phyloP scores from a whole-genome alignment of 345 rosid genomes.

The Rhizophora apiculata region DNA sequence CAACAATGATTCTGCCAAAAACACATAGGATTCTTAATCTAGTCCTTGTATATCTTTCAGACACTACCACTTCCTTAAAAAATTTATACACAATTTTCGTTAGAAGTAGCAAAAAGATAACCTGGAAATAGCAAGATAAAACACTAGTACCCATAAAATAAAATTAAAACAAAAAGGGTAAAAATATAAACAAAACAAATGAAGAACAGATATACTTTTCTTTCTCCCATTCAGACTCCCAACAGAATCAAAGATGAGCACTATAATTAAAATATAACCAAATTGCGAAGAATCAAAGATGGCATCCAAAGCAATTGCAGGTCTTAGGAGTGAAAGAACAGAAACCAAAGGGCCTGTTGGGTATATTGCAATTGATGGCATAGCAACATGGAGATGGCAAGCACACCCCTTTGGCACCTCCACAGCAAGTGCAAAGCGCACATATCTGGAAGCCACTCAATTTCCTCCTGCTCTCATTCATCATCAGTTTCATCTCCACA shows the following conservation, averaged over 20 bases:
- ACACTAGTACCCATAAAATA: slow-evolving; percentile 4
- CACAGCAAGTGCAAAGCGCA: slow-evolving; percentile 94
- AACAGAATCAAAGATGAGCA: slow-evolving; percentile 27
- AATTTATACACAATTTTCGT: slow-evolving; percentile 37
- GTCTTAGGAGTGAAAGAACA: slow-evolving; percentile 96
- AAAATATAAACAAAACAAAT: slow-evolving; percentile 51
- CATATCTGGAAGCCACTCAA: slow-evolving; percentile 85
- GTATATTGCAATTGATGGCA: slow-evolving; percentile 97
- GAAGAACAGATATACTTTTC: slow-evolving; percentile 47
- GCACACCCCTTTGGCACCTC: slow-evolving; percentile 75
- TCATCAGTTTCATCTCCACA: slow-evolving; percentile 52
- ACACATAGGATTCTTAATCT: slow-evolving; percentile 25
- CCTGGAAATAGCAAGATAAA: slow-evolving; percentile 38
- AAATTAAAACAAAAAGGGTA: slow-evolving; percentile 12
- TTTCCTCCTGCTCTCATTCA: slow-evolving; percentile 79
- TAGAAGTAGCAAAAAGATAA: slow-evolving; percentile 28
- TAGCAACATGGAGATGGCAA: slow-evolving; percentile 91
- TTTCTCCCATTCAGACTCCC: slow-evolving; percentile 36
- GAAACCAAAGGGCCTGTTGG: slow-evolving; percentile 92
- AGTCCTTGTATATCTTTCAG: slow-evolving; percentile 10
- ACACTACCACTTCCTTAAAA: slow-evolving; percentile 21
- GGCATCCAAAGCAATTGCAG: slow-evolving; percentile 94
- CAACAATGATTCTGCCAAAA: slow-evolving; percentile 19
- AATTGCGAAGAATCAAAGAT: slow-evolving; percentile 39
- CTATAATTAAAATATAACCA: slow-evolving; percentile 13